phyloP scores from a whole-genome alignment of 106 monocot genomes.

The Dendrobium officinale region DNA sequence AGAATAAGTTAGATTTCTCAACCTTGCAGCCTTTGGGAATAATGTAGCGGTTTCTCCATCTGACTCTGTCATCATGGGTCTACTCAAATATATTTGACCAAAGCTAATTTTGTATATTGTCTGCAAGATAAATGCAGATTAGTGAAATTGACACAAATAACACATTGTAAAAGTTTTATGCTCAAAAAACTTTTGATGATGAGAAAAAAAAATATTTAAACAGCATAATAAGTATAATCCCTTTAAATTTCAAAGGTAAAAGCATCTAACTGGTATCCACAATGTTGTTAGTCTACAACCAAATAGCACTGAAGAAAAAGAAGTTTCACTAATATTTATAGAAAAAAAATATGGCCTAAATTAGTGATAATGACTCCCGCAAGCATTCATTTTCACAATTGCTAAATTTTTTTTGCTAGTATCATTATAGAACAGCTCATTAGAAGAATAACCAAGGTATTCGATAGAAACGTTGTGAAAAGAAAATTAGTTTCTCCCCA shows the following conservation, averaged over 20 bases:
- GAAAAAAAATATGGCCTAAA: neutral
- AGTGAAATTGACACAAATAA: neutral
- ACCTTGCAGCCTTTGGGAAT: conserved; percentile 85
- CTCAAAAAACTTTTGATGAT: too few species aligned
- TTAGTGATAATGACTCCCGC: neutral
- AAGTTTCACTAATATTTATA: neutral
- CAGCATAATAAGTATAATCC: neutral
- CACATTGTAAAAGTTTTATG: neutral
- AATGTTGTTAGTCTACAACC: neutral
- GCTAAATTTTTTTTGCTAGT: neutral
- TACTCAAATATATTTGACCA: conserved; percentile 91
- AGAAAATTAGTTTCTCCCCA: neutral
- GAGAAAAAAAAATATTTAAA: neutral
- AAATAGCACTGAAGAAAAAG: neutral
- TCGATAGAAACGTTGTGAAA: neutral
- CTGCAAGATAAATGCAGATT: conserved; percentile 20
- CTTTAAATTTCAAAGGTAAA: neutral
- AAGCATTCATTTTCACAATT: neutral
- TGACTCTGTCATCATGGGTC: conserved; percentile 96
- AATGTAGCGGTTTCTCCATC: conserved; percentile 94
- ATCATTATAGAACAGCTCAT: neutral
- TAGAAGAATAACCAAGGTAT: neutral
- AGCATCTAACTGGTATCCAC: neutral
- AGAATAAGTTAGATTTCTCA: conserved; percentile 89
- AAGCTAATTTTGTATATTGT: conserved; percentile 96